Conservation (phyloP, 2,329 filamentous ascomycete genomes). For the Clarireedia monteithiana region DNA sequence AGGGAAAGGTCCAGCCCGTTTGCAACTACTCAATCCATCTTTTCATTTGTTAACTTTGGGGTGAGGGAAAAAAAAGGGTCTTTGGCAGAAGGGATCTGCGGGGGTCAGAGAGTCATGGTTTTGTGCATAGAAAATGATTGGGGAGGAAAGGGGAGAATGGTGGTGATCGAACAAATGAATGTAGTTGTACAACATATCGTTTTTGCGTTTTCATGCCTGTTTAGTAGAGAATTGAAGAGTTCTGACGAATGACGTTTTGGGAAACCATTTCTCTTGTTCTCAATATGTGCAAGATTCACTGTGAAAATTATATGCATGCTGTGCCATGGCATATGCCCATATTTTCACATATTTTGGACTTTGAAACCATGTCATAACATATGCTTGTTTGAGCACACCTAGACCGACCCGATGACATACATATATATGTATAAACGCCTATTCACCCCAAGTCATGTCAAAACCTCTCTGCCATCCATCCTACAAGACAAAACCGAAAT, state of each 20-base stretch:
- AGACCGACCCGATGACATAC: no score
- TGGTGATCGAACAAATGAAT: not conserved
- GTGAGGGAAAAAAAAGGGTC: not conserved
- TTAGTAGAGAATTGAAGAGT: conserved; percentile 11
- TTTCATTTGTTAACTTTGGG: not conserved
- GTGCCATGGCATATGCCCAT: not conserved
- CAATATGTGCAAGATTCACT: not conserved
- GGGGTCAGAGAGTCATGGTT: not conserved
- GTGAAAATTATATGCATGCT: not conserved
- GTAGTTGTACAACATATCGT: conserved; percentile 16
- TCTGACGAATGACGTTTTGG: not conserved
- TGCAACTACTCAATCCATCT: not conserved
- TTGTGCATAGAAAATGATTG: conserved; percentile 6
- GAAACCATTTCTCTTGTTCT: not conserved
- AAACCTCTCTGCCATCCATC: not conserved
- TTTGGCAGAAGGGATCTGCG: not conserved
- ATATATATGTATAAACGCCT: no score
- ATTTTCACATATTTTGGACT: not conserved
- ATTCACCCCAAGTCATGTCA: not conserved
- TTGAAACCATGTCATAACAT: not conserved
- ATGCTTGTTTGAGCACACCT: not conserved
- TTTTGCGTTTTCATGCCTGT: conserved; percentile 2
- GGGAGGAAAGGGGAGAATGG: not conserved
- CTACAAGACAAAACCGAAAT: no score
- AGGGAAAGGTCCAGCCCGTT: not conserved